phyloP scores from a whole-genome alignment of 352 stramenopile species.

The Thraustochytrium sp. region DNA sequence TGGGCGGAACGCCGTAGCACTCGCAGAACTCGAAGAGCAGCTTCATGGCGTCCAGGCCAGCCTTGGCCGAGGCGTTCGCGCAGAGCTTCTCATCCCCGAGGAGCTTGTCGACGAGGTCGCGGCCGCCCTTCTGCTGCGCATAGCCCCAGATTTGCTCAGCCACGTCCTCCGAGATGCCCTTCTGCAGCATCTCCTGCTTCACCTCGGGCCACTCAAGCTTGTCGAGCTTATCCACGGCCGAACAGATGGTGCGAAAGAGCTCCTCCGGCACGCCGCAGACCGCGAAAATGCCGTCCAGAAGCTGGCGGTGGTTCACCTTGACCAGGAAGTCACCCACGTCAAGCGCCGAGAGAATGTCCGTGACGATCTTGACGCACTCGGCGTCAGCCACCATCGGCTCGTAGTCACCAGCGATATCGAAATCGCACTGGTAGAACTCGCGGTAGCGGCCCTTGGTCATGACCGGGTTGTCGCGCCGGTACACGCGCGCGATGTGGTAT shows the following conservation, averaged over 20 bases:
- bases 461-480: conserved; percentile 88
- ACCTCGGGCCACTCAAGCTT: conserved; percentile 90
- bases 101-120: conserved; percentile 50
- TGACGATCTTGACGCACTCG: conserved; percentile 89
- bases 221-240: conserved; percentile 97
- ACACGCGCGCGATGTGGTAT: conserved; percentile 93
- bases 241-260: conserved; percentile 96
- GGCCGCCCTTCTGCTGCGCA: conserved; percentile 59
- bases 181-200: conserved; percentile 68
- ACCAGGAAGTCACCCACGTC: conserved; percentile 85
- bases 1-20: conserved; percentile 83
- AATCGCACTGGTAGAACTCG: conserved; percentile 99
- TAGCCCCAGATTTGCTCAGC: conserved; percentile 82
- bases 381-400: conserved; percentile 90
- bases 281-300: conserved; percentile 94
- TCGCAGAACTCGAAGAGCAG: conserved; percentile 95
- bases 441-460: conserved; percentile 89
- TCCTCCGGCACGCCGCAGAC: conserved; percentile 91
- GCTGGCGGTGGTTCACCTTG: conserved; percentile 93
- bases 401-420: conserved; percentile 93
- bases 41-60: conserved; percentile 82
- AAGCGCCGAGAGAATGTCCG: conserved; percentile 61
- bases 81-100: conserved; percentile 77
- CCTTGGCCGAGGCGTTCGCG: conserved; percentile 67
- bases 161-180: conserved; percentile 78